Evolutionary conservation across 345 rosid genomes (phyloP).

Genomic region (Eucalyptus tenuipes): DNA sequence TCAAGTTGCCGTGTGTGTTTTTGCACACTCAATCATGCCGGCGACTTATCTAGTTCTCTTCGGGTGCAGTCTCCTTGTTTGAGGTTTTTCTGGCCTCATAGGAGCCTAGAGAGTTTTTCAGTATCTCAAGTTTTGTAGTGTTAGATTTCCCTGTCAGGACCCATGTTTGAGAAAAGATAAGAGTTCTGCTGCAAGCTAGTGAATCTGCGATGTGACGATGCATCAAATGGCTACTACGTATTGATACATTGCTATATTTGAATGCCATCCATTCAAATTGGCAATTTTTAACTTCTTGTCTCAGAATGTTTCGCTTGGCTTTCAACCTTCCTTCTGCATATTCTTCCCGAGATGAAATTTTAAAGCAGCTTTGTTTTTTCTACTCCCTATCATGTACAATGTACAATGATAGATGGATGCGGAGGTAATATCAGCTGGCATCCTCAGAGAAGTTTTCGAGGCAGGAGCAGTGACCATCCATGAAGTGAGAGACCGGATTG

Average conservation of each 20-base stretch:
- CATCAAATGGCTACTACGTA: not conserved
- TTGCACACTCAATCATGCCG: not conserved
- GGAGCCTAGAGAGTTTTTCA: rapidly evolving
- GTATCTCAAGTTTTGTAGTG: not conserved
- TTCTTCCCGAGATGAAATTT: not conserved
- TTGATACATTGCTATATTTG: not conserved
- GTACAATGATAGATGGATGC: slow-evolving; percentile 70
- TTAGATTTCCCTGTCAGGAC: not conserved
- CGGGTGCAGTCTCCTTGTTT: not conserved
- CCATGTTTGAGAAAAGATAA: not conserved
- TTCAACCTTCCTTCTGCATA: not conserved
- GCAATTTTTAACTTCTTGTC: not conserved
- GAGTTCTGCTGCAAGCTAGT: not conserved
- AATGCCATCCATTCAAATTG: not conserved
- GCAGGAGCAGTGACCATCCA: slow-evolving; percentile 47
- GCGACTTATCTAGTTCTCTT: not conserved
- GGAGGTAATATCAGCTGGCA: slow-evolving; percentile 89
- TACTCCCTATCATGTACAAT: not conserved
- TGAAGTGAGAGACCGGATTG: slow-evolving; percentile 56
- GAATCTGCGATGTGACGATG: rapidly evolving
- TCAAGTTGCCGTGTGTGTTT: not conserved
- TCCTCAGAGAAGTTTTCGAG: slow-evolving; percentile 55
- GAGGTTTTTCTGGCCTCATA: not conserved
- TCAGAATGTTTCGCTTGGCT: not conserved
- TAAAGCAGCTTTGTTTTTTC: not conserved